These are phyloP conservation scores for Ustanciosporium gigantosporum DNA, from an alignment of 1,284 basidiomycete species.

Conservation along the genomic window DNA sequence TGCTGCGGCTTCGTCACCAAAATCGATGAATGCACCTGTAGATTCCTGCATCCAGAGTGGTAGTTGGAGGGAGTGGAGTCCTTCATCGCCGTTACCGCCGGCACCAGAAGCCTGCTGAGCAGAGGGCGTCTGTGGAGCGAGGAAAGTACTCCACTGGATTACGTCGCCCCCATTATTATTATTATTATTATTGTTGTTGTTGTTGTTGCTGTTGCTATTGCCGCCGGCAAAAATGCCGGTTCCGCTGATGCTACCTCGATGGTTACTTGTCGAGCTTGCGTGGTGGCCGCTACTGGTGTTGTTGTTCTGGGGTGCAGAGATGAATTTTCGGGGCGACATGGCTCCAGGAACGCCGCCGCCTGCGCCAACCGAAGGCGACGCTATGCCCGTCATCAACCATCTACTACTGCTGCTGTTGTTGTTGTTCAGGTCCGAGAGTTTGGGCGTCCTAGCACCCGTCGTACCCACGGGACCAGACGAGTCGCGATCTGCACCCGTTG, in stretches of 20 bases:
- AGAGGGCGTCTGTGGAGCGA: slow-evolving; percentile 11
- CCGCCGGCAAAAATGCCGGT: slow-evolving; percentile 1
- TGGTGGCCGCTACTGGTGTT: too few relatives aligned
- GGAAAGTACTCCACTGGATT: slow-evolving; percentile 19
- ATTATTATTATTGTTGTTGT: neutral
- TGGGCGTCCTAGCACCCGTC: slow-evolving; percentile 16
- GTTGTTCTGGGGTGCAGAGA: too few relatives aligned
- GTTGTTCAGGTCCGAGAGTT: slow-evolving; percentile 8
- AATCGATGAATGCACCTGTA: slow-evolving; percentile 11
- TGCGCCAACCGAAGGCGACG: slow-evolving; percentile 5
- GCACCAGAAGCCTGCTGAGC: slow-evolving; percentile 8
- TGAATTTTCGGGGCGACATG: neutral
- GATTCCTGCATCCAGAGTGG: slow-evolving; percentile 43
- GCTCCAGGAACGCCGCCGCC: neutral
- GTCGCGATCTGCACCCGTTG: neutral
- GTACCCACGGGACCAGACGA: slow-evolving; percentile 1
- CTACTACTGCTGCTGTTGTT: slow-evolving; percentile 13
- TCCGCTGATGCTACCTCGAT: too few relatives aligned
- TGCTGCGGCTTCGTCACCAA: neutral
- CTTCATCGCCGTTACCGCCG: neutral
- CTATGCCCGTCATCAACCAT: slow-evolving; percentile 21
- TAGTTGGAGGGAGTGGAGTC: slow-evolving; percentile 11
- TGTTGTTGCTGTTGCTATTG: neutral
- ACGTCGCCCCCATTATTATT: too few relatives aligned
- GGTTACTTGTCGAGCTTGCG: too few relatives aligned